These are phyloP conservation scores for Phytopythium delawarense DNA, from an alignment of 352 stramenopile species.

Conservation along the genomic window DNA sequence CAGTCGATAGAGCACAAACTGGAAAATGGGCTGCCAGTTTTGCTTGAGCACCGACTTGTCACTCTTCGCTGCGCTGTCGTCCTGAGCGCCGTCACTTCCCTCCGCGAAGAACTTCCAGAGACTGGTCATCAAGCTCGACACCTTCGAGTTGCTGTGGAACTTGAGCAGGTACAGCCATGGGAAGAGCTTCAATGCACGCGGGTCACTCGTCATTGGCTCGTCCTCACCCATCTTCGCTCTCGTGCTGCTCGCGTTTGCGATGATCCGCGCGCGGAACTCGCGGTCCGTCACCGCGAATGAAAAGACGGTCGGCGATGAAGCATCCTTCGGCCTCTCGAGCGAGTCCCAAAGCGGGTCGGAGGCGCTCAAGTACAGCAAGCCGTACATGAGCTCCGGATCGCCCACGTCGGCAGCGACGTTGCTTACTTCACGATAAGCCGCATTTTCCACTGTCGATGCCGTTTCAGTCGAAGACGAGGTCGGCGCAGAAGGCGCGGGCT, in stretches of 20 bases:
- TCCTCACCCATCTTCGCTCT: constrained; percentile 43
- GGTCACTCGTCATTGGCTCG: constrained; percentile 14
- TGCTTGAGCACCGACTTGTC: constrained; percentile 52
- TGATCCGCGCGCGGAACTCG: constrained; percentile 40
- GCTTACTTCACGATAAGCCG: constrained; percentile 80
- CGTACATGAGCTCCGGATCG: constrained; percentile 80
- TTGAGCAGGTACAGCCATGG: constrained; percentile 79
- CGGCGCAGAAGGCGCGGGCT: constrained; percentile 7
- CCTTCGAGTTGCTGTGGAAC: constrained; percentile 63
- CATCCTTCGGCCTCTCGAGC: constrained; percentile 9
- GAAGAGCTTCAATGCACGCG: constrained; percentile 31
- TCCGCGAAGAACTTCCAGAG: constrained; percentile 62
- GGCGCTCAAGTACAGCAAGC: constrained; percentile 77
- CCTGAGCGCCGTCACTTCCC: constrained; percentile 7
- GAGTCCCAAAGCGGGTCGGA: constrained; percentile 62
- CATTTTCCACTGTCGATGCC: constrained; percentile 54
- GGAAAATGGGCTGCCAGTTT: constrained; percentile 47
- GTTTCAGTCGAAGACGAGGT: constrained; percentile 13
- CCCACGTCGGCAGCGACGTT: constrained; percentile 77
- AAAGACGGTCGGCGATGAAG: constrained; percentile 15
- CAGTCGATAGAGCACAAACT: constrained; percentile 52
- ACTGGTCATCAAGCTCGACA: constrained; percentile 57
- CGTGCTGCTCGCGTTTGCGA: constrained; percentile 39
- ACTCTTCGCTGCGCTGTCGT: neutral
- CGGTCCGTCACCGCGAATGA: constrained; percentile 44